Percentiles rank a stretch among this genome's conserved stretches.
Evolutionary conservation across 352 stramenopile genomes (phyloP).

Genomic region (Globisporangium carolinianum): DNA sequence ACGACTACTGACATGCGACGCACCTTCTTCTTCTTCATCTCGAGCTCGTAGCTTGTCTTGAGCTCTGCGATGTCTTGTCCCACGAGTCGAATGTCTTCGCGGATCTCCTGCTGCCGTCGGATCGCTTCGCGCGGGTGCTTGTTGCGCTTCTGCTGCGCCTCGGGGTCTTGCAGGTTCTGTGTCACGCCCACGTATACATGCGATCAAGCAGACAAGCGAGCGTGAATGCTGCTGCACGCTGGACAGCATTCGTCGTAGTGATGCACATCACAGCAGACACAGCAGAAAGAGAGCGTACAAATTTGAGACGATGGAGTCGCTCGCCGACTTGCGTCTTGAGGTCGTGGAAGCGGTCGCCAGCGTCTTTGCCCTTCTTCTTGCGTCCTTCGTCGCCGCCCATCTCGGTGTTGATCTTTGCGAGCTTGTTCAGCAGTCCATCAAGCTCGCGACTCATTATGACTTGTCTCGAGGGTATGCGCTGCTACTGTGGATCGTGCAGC

Average conservation of each 20-base stretch:
- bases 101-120: slow-evolving; percentile 67
- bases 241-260: not conserved
- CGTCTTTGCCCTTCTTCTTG: slow-evolving; percentile 60
- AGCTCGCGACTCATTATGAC: slow-evolving; percentile 61
- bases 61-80: slow-evolving; percentile 72
- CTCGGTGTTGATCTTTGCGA: slow-evolving; percentile 72
- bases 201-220: not conserved
- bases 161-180: slow-evolving; percentile 70
- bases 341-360: slow-evolving; percentile 69
- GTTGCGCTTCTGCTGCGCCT: slow-evolving; percentile 45
- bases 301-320: slow-evolving; percentile 69
- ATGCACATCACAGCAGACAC: not conserved
- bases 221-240: too few species aligned
- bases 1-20: not conserved
- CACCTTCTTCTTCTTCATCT: slow-evolving; percentile 83
- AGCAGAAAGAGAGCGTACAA: slow-evolving; percentile 23
- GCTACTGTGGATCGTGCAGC: too few species aligned
- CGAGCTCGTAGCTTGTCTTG: slow-evolving; percentile 56
- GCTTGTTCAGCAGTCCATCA: slow-evolving; percentile 66
- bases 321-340: slow-evolving; percentile 76
- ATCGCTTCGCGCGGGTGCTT: slow-evolving; percentile 80
- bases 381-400: slow-evolving; percentile 71
- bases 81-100: slow-evolving; percentile 71
- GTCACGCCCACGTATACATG: not conserved
- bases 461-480: too few species aligned